Base-by-base conservation (phyloP, 1,139 yeast species). In the Scheffersomyces segobiensis region DNA sequence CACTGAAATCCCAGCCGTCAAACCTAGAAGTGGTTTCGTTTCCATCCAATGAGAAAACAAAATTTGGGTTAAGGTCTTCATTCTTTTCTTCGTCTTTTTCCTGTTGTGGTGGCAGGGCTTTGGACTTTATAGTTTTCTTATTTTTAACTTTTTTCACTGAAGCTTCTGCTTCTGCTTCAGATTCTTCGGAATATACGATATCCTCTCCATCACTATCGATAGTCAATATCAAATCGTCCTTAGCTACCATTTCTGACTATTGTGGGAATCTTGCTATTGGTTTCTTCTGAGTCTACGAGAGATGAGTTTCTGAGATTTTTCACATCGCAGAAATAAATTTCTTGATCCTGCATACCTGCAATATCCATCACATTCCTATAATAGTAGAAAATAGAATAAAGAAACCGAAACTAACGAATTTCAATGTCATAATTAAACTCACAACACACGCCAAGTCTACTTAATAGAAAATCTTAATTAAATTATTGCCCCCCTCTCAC, bases 1-100 rank as follows among this genome's bases (percentile, higher is more conserved):
- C 84, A 52, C 79, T 84, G 70, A 91, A 91, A 64, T 91, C 93
- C 97, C 97, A 93, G 3, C 97, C 97, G 53, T 85, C 86, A 57
- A 89, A 86, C 19, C 75, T 78, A 4, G 78, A 69, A 3, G 78
- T 68, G 1, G 80, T 71, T 46, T 82, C 87, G 50, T 80, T 84
- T 39, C 85, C 87, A 21, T 88, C 96, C 26, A 86, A 75, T 18
- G 84, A 82, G 64, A 92, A 86, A 42, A 82, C 79, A 70, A 93
- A 93, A 58, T 87, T 87, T 39, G 93, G 92, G 61, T 88, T 87
- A 55, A 93, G 79, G 58, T 87, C 89, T 26, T 80, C 80, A 20
- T 80, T 78, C 49, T 65, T 72, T 7, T 75, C 80, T 47, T 77
- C 79, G 39, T 75, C 75, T 22, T 72, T 79, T 8, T 68, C 66